Percentiles rank a stretch among this genome's conserved stretches.
phyloP scores from a whole-genome alignment of 345 rosid genomes.

The Gossypium turneri region DNA sequence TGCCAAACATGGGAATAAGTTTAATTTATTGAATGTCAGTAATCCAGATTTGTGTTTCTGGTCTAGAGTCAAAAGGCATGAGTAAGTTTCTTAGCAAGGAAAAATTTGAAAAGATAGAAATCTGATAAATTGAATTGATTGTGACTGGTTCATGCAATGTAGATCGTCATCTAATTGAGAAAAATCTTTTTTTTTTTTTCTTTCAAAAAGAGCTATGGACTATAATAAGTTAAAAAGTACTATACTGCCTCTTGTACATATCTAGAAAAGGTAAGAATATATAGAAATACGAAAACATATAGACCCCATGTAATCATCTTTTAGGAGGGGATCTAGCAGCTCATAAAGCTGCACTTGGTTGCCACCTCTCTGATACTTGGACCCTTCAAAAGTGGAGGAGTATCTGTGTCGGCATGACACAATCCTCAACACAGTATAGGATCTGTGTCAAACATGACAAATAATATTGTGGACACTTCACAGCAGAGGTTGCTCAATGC shows the following conservation, averaged over 20 bases:
- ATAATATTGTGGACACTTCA: not conserved
- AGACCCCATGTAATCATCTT: not conserved
- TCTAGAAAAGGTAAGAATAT: not conserved
- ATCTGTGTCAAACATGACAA: not conserved
- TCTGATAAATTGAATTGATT: not conserved
- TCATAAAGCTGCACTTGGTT: not conserved
- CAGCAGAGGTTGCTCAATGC: not conserved
- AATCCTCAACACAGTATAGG: not conserved
- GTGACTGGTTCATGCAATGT: not conserved
- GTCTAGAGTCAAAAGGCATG: not conserved
- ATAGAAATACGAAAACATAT: not conserved
- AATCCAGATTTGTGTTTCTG: constrained; percentile 2
- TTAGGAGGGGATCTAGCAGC: not conserved
- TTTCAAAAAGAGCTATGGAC: not conserved
- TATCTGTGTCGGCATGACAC: too few species aligned
- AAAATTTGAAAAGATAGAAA: not conserved
- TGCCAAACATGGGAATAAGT: not conserved
- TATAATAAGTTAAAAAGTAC: not conserved
- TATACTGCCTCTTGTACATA: not conserved
- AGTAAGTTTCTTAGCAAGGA: not conserved
- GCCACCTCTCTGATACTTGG: not conserved
- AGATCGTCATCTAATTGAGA: not conserved
- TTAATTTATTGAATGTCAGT: not conserved
- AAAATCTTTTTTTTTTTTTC: not conserved
- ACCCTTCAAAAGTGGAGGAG: not conserved